Base-by-base conservation (phyloP, 305 asterid genomes). In the Fraxinus albicans region DNA sequence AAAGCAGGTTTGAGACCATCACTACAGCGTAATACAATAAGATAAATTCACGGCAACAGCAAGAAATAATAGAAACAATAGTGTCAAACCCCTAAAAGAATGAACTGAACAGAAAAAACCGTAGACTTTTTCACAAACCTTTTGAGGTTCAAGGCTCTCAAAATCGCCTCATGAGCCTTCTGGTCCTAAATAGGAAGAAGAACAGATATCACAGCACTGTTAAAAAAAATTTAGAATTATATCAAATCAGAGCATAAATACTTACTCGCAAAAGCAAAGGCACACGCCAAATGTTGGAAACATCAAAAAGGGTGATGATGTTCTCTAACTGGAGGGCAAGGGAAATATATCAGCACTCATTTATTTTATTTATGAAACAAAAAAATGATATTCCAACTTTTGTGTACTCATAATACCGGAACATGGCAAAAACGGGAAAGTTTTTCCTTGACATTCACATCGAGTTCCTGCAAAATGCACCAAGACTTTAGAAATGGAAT, bases 141-240 rank as follows among this genome's bases (percentile, higher is more conserved):
- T 70, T 84, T 85, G 72, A 93, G 93, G 83, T 92, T 90, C 88
- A 94, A 88, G 87, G 88, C 97, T 82, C 88, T 93, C 91, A 95
- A 81, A 87, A 95, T 95, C 78, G 99, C 97, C 88, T 92, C 95
- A 86, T 95, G 99, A 82, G 97, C 97, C 87, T 91, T 94, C 91
- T 95, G 99, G 35, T 93, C 94, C 98, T 95, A 82, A 44, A 86
- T 34, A 8, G 84, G 84, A 80, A 85, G 65, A 35, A 86, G 42
- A 70, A 70, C 76, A 70, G 47, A 36, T 42, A 19, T 40, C 31
- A 81, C 47, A 72, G 33, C 50, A 69, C 53, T 7, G 69, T 58
- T 58, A 17, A 58, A 6, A 65, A 65, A 7, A 21, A 0, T 65
- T 17, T 69, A 69, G 21, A 29, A 69, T 29, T 21, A 69, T 69